Evolutionary conservation across 805 yeast species (phyloP).

Genomic region (Cyberlindnera maritima): DNA sequence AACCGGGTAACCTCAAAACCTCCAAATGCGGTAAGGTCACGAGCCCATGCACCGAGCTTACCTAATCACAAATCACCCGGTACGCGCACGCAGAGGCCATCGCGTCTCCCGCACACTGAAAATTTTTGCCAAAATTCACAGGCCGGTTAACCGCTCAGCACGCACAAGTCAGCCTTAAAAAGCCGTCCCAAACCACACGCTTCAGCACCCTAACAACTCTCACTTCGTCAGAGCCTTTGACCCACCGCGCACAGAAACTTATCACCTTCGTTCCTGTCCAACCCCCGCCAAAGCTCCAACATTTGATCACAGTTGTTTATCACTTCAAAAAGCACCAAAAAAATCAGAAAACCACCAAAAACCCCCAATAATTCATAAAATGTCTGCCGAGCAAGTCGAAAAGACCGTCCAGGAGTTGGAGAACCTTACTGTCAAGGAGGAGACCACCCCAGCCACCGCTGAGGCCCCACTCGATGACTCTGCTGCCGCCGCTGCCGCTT

Average conservation of each 20-base stretch:
- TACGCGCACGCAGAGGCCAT: not conserved
- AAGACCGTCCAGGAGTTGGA: conserved; percentile 35
- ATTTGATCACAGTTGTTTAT: conserved; percentile 5
- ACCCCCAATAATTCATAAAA: conserved; percentile 25
- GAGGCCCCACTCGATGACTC: conserved; percentile 11
- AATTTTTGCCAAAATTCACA: conserved; percentile 1
- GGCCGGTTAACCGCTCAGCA: too few species aligned
- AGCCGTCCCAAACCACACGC: not conserved
- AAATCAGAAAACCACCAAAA: conserved; percentile 21
- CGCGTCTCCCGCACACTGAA: not conserved
- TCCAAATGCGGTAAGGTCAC: not conserved
- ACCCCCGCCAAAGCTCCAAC: not conserved
- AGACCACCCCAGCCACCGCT: conserved; percentile 35
- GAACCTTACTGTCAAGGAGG: conserved; percentile 3
- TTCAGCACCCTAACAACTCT: conserved; percentile 3
- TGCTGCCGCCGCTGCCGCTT: conserved; percentile 30
- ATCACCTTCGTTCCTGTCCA: not conserved
- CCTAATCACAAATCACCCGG: not conserved
- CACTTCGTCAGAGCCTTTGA: conserved; percentile 7
- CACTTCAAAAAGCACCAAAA: conserved; percentile 21
- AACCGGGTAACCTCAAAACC: not conserved
- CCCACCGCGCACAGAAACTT: too few species aligned
- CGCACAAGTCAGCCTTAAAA: not conserved
- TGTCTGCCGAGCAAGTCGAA: conserved; percentile 40
- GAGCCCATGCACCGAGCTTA: not conserved